Evolutionary conservation across 106 monocot genomes (phyloP).

Genomic region (Ottelia alismoides): DNA sequence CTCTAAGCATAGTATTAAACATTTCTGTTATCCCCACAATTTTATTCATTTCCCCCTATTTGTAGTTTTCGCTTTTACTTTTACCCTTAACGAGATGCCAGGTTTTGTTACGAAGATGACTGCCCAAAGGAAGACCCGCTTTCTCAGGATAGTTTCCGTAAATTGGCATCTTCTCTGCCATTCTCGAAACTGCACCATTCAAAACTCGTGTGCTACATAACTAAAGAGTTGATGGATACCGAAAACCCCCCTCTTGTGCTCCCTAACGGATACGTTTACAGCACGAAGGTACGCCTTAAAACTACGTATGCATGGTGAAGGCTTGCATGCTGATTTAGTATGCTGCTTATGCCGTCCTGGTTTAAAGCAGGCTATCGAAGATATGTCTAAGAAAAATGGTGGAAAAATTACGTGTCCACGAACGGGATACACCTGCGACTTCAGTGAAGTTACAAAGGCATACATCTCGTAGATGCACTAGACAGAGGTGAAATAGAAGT

Average conservation of each 20-base stretch:
- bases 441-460: conserved; percentile 43
- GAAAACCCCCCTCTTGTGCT: too few relatives aligned
- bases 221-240: conserved; percentile 71
- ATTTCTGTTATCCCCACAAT: too few relatives aligned
- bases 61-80: background rate
- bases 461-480: conserved; percentile 52
- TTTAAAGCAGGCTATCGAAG: conserved; percentile 48
- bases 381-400: conserved; percentile 55
- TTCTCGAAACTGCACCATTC: conserved; percentile 78
- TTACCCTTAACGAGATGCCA: too few relatives aligned
- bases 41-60: too few relatives aligned
- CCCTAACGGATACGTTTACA: conserved; percentile 78
- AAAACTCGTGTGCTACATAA: conserved; percentile 74
- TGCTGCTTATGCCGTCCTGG: background rate
- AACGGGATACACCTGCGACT: conserved; percentile 41
- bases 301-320: too few relatives aligned
- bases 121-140: conserved; percentile 69
- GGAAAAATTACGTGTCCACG: conserved; percentile 66
- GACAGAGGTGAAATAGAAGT: too few relatives aligned
- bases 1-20: too few relatives aligned
- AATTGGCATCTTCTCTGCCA: conserved; percentile 55
- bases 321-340: background rate
- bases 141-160: conserved; percentile 48
- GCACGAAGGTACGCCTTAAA: conserved; percentile 81
- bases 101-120: conserved; percentile 49